These are phyloP conservation scores for Zygotorulaspora chibaensis DNA, from an alignment of 805 yeast species.

Conservation along the genomic window DNA sequence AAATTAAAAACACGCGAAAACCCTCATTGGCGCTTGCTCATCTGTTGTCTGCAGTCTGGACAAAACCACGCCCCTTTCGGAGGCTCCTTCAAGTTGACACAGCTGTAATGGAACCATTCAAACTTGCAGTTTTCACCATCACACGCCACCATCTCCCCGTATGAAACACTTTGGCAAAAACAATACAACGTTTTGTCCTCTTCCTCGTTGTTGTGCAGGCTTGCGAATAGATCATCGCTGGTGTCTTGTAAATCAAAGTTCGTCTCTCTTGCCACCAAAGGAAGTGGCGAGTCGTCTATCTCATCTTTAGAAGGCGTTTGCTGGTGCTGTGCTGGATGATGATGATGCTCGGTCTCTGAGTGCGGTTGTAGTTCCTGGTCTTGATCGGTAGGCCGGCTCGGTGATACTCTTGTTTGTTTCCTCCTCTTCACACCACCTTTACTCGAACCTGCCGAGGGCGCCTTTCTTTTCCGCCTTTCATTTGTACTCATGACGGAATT, in stretches of 20 bases:
- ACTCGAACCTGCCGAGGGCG: constrained; percentile 16
- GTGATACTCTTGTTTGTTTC: constrained; percentile 17
- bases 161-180: constrained; percentile 89
- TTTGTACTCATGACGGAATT: constrained; percentile 21
- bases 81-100: constrained; percentile 85
- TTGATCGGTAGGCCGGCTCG: constrained; percentile 6
- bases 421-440: constrained; percentile 18
- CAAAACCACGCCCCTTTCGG: constrained; percentile 96
- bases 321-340: constrained; percentile 3
- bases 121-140: constrained; percentile 83
- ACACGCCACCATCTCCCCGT: constrained; percentile 96
- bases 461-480: constrained; percentile 22
- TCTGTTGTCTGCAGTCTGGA: constrained; percentile 61
- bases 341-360: constrained; percentile 6
- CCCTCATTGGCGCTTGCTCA: constrained; percentile 12
- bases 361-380: constrained; percentile 4
- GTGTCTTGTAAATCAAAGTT: constrained; percentile 24
- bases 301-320: constrained; percentile 7
- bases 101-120: constrained; percentile 96
- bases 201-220: constrained; percentile 38
- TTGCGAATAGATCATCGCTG: constrained; percentile 36
- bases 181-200: constrained; percentile 76
- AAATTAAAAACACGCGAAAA: too few relatives aligned
- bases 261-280: constrained; percentile 9
- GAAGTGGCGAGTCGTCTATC: constrained; percentile 3